phyloP scores from a whole-genome alignment of 2,329 filamentous ascomycete species.

The Arthrobotrys sphaeroides region DNA sequence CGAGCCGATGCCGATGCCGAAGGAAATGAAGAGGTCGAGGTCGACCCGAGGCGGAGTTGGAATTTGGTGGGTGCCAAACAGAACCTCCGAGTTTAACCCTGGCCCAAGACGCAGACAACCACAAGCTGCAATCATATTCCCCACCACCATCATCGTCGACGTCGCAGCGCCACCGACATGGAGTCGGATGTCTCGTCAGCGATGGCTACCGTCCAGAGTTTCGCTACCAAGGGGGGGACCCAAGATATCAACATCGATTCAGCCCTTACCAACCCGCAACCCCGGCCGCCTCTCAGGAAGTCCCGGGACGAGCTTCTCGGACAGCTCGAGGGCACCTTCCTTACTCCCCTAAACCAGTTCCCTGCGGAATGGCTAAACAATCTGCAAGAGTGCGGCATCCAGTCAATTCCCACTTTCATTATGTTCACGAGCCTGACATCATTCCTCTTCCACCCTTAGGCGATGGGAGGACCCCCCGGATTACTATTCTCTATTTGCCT shows the following conservation, averaged over 20 bases:
- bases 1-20: neutral
- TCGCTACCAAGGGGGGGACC: neutral
- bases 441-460: slow-evolving; percentile 58
- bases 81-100: slow-evolving; percentile 12
- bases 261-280: slow-evolving; percentile 3
- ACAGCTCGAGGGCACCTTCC: slow-evolving; percentile 75
- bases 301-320: slow-evolving; percentile 22
- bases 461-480: slow-evolving; percentile 84
- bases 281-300: slow-evolving; percentile 14
- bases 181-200: slow-evolving; percentile 35
- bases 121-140: neutral
- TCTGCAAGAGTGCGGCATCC: slow-evolving; percentile 74
- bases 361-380: slow-evolving; percentile 85
- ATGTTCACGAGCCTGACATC: slow-evolving; percentile 27
- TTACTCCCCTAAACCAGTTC: slow-evolving; percentile 82
- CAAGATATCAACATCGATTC: slow-evolving; percentile 2
- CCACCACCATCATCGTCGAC: neutral
- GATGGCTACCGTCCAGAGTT: slow-evolving; percentile 2
- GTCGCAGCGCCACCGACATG: neutral
- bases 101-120: neutral
- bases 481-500: slow-evolving; percentile 72
- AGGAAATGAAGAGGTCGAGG: neutral
- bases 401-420: slow-evolving; percentile 12
- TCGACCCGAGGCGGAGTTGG: neutral
- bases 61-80: slow-evolving; percentile 1